These are phyloP conservation scores for Closterium sp. DNA, from an alignment of 139 green algal genomes.

Conservation along the genomic window DNA sequence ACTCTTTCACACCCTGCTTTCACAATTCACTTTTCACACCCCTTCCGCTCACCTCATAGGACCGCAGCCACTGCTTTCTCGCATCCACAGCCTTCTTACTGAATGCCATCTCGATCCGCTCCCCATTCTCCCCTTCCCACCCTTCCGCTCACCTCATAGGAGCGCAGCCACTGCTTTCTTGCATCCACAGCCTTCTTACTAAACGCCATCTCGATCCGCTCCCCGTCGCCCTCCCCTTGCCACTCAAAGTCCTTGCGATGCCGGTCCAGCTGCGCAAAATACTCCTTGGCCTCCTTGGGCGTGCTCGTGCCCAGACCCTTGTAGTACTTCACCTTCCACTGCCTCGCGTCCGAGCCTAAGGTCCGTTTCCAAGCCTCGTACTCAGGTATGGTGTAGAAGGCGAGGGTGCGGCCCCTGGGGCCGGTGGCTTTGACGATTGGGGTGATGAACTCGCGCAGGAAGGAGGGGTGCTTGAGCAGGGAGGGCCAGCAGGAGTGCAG, in stretches of 20 bases:
- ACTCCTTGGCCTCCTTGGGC: slow-evolving; percentile 86
- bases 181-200: too few relatives aligned
- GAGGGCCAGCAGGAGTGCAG: slow-evolving; percentile 96
- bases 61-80: slow-evolving; percentile 89
- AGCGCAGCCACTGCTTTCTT: too few relatives aligned
- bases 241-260: slow-evolving; percentile 77
- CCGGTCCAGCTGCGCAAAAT: slow-evolving; percentile 82
- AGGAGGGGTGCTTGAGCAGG: slow-evolving; percentile 83
- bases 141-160: too few relatives aligned
- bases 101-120: slow-evolving; percentile 94
- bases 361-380: slow-evolving; percentile 93
- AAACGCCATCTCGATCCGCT: too few relatives aligned
- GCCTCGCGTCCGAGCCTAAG: slow-evolving; percentile 54
- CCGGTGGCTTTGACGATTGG: slow-evolving; percentile 89
- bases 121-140: slow-evolving; percentile 54
- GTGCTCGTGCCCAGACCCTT: slow-evolving; percentile 97
- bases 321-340: slow-evolving; percentile 99
- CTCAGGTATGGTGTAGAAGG: slow-evolving; percentile 98
- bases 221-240: slow-evolving; percentile 67
- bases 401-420: slow-evolving; percentile 52
- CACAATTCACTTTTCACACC: too few relatives aligned
- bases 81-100: slow-evolving; percentile 95
- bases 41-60: slow-evolving; percentile 18
- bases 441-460: slow-evolving; percentile 99
- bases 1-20: neutral